A percentile compares a stretch with the other conserved stretches of the same genome.
Conservation (phyloP, 2,329 filamentous ascomycete species). For the Fusarium foetens region DNA sequence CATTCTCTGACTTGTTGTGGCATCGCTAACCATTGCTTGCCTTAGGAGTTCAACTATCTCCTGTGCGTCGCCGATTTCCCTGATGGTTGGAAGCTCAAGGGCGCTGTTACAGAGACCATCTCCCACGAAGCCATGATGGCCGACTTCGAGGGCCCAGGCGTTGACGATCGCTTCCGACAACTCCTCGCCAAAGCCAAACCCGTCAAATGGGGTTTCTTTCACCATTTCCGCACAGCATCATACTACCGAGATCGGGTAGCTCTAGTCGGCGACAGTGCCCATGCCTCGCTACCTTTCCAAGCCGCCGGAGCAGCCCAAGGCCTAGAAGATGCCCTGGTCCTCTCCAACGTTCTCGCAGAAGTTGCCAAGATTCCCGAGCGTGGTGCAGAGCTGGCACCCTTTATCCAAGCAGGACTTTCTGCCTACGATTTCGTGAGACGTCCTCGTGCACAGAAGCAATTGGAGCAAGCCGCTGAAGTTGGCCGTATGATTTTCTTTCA, state of each 20-base stretch:
- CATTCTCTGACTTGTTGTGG: not conserved
- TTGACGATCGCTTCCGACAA: not conserved
- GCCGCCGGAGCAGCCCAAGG: not conserved
- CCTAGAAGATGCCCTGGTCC: not conserved
- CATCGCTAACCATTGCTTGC: not conserved
- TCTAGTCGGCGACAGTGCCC: not conserved
- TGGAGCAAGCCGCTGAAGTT: not conserved
- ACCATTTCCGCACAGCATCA: not conserved
- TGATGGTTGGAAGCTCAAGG: not conserved
- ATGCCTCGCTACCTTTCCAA: not conserved
- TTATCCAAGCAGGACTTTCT: not conserved
- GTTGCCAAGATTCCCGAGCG: not conserved
- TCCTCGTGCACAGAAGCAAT: not conserved
- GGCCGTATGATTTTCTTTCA: not conserved
- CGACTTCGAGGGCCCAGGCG: not conserved
- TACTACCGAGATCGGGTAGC: not conserved
- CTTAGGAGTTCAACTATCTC: not conserved
- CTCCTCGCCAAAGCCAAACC: not conserved
- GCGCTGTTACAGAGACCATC: not conserved
- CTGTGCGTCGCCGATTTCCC: not conserved
- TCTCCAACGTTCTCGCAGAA: not conserved
- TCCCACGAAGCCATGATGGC: not conserved
- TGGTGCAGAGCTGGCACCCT: fast-evolving
- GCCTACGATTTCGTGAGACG: not conserved
- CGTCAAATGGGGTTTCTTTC: not conserved